Percentiles rank a stretch among this genome's conserved stretches.
Evolutionary conservation across 768 basidiomycete species (phyloP).

Genomic region (Tulasnella sp.): DNA sequence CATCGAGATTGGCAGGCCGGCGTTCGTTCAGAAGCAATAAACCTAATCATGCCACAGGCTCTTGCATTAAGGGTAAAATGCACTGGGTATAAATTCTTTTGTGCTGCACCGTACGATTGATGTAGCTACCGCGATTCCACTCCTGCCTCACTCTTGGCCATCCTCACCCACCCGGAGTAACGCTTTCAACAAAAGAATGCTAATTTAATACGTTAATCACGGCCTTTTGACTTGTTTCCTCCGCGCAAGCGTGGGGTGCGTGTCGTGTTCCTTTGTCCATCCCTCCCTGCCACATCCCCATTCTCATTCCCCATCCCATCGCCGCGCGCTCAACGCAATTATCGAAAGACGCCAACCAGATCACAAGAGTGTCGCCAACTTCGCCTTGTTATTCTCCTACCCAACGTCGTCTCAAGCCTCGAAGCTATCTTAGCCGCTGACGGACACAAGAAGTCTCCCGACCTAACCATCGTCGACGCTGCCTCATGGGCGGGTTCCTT

Average conservation of each 20-base stretch:
- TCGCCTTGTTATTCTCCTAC: conserved; percentile 4
- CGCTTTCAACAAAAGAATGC: background rate
- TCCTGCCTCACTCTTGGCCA: too few relatives aligned
- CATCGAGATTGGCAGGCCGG: too few relatives aligned
- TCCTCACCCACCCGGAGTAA: too few relatives aligned
- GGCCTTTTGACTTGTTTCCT: background rate
- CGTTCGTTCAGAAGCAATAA: too few relatives aligned
- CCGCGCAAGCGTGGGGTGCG: background rate
- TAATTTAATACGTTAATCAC: background rate
- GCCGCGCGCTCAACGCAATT: background rate
- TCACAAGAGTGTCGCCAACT: conserved; percentile 4
- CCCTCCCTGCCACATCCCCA: too few relatives aligned
- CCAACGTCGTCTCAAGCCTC: background rate
- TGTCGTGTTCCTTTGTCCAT: too few relatives aligned
- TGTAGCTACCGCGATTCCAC: too few relatives aligned
- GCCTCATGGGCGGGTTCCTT: conserved; percentile 22
- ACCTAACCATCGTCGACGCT: conserved; percentile 15
- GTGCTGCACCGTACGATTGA: too few relatives aligned
- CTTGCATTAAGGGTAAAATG: too few relatives aligned
- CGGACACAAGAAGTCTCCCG: background rate
- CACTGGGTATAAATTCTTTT: too few relatives aligned
- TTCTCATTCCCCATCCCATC: too few relatives aligned
- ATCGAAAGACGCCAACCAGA: background rate
- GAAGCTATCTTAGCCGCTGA: background rate
- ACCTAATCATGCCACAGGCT: too few relatives aligned